These are phyloP conservation scores for Penicillium paradoxum DNA, from an alignment of 495 filamentous ascomycete species.

Conservation along the genomic window DNA sequence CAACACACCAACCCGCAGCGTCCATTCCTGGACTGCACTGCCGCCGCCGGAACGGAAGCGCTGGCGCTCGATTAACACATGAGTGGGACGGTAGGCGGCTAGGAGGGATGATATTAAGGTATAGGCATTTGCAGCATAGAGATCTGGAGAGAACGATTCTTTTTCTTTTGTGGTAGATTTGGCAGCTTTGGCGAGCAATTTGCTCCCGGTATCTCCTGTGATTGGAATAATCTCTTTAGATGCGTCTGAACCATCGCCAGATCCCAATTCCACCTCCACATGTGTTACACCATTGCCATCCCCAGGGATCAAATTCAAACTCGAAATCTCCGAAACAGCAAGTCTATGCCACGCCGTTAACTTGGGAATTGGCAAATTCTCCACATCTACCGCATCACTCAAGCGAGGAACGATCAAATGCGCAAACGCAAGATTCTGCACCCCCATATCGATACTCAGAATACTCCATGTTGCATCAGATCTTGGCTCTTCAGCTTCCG, in stretches of 20 bases:
- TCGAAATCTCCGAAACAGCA: conserved; percentile 21
- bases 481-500: too few species aligned
- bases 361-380: conserved; percentile 1
- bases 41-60: conserved; percentile 69
- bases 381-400: neutral
- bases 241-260: neutral
- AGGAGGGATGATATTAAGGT: conserved; percentile 51
- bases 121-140: conserved; percentile 60
- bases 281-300: neutral
- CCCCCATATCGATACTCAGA: conserved; percentile 82
- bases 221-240: neutral
- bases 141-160: conserved; percentile 51
- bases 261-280: too few species aligned
- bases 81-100: conserved; percentile 51
- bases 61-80: conserved; percentile 85
- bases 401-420: conserved; percentile 26
- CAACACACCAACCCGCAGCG: conserved; percentile 80
- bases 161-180: conserved; percentile 9
- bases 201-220: neutral
- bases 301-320: conserved; percentile 1
- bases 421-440: conserved; percentile 73
- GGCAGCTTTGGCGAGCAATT: neutral
- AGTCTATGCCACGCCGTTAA: conserved; percentile 39
- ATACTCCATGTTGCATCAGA: conserved; percentile 43
- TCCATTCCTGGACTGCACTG: conserved; percentile 77